A percentile compares a stretch with the other conserved stretches of the same genome.
These are phyloP conservation scores for Fusarium duplospermum DNA, from an alignment of 2,329 filamentous ascomycete genomes.

Conservation along the genomic window DNA sequence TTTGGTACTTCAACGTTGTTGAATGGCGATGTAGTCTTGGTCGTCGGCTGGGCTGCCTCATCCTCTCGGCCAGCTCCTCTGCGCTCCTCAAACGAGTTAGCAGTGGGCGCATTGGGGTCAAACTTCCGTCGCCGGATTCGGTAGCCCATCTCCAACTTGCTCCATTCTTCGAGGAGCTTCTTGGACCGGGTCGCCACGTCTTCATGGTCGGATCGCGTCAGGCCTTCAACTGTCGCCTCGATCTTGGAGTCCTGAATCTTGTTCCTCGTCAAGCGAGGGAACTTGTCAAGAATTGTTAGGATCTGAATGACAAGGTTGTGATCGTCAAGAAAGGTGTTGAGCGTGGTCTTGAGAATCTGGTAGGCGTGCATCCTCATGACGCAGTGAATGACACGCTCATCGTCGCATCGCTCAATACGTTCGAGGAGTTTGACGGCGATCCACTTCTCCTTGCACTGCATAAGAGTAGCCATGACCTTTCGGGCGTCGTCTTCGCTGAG, in stretches of 20 bases:
- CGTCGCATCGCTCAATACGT: conserved; percentile 87
- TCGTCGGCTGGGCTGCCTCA: conserved; percentile 51
- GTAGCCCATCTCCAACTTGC: conserved; percentile 89
- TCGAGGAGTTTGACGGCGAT: conserved; percentile 94
- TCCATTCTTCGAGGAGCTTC: conserved; percentile 84
- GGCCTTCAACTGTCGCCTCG: conserved; percentile 79
- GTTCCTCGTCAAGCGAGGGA: conserved; percentile 92
- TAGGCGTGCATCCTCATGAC: conserved; percentile 98
- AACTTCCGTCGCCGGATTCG: conserved; percentile 91
- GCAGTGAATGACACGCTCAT: conserved; percentile 86
- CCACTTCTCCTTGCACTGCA: conserved; percentile 99
- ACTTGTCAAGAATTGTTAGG: conserved; percentile 86
- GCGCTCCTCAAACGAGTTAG: conserved; percentile 72
- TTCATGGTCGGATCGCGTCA: conserved; percentile 77
- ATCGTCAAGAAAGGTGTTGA: conserved; percentile 89
- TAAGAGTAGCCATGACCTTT: conserved; percentile 95
- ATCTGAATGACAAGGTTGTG: conserved; percentile 90
- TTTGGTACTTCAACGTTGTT: conserved; percentile 66
- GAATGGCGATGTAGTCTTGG: conserved; percentile 57
- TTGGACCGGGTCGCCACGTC: conserved; percentile 78
- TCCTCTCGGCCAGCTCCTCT: conserved; percentile 61
- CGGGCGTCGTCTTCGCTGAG: conserved; percentile 86
- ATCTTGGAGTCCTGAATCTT: conserved; percentile 98
- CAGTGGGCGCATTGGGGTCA: conserved; percentile 71
- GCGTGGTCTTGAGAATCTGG: conserved; percentile 88